Base-by-base conservation (phyloP, 345 rosid genomes). In the Eutrema japonicum region DNA sequence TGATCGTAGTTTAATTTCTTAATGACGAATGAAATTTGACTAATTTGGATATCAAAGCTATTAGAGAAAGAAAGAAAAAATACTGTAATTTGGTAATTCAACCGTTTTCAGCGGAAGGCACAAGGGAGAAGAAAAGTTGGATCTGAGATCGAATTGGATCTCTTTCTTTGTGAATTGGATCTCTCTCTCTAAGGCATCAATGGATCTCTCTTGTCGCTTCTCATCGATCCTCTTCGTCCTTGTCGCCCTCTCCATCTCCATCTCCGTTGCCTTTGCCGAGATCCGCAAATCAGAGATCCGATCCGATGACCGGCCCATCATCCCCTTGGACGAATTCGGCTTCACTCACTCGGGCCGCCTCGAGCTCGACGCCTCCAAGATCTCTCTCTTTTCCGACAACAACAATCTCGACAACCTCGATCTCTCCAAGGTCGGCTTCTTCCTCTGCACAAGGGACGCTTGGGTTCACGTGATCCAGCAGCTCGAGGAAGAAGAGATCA, bases 281-380 rank as follows among this genome's bases (percentile, higher is more conserved):
- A 89, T 94, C 83, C 90, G 92, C 1, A 79, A 52, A 78, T 53
- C 84, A 22, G 92, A 88, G 76, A 77, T 95, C 86, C 89, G 96
- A 63, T 86, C 90, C 67, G 97, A 95, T 58, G 81, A 37, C 52
- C 88, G 91, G 3, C 75, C 80, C 2, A 85, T 86, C 41, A 92
- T 95, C 77, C 96, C 89, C 3, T 78, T 95, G 69, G 97, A 95
- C 66, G 91, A 77, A 64, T 95, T 95, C 77, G 99, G 97, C 0
- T 92, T 95, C 85, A 89, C 95, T 54, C 96, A 88, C 89, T 66
- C 73, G 5, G 99, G 97, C 35, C 87, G 73, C 6, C 92, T 95
- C 32, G 93, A 92, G 81, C 97, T 95, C 70, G 84, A 85, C 57
- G 89, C 78, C 35, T 77, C 92, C 13, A 40, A 75, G 29, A 84